phyloP scores from a whole-genome alignment of 345 rosid species.

The Syzygium aromaticum region DNA sequence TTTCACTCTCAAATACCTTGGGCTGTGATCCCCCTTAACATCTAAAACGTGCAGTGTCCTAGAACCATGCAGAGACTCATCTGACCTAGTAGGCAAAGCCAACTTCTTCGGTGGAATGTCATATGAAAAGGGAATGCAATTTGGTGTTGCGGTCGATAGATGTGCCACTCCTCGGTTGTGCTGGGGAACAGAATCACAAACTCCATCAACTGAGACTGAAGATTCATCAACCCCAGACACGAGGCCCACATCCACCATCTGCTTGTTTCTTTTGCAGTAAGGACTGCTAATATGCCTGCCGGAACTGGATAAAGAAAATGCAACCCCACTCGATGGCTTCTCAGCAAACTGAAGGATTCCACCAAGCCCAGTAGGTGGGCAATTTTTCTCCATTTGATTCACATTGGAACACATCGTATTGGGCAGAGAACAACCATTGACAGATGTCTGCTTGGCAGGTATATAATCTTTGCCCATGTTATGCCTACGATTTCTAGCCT shows the following conservation, averaged over 20 bases:
- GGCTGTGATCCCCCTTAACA: neutral
- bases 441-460: neutral
- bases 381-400: neutral
- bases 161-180: conserved; percentile 34
- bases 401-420: neutral
- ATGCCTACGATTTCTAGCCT: neutral
- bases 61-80: conserved; percentile 18
- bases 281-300: neutral
- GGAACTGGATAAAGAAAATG: neutral
- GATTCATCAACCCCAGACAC: neutral
- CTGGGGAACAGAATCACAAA: conserved; percentile 25
- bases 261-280: neutral
- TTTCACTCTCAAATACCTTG: neutral
- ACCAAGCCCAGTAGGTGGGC: neutral
- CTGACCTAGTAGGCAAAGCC: conserved; percentile 17
- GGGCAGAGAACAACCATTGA: neutral
- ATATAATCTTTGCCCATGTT: neutral
- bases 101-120: conserved; percentile 19
- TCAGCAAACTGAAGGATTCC: neutral
- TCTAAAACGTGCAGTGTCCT: neutral
- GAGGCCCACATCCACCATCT: neutral
- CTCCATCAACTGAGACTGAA: conserved; percentile 15
- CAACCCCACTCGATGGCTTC: neutral
- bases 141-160: conserved; percentile 36
- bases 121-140: conserved; percentile 25